Conservation (phyloP, 305 asterid genomes). For the Caryopteris hybrid region DNA sequence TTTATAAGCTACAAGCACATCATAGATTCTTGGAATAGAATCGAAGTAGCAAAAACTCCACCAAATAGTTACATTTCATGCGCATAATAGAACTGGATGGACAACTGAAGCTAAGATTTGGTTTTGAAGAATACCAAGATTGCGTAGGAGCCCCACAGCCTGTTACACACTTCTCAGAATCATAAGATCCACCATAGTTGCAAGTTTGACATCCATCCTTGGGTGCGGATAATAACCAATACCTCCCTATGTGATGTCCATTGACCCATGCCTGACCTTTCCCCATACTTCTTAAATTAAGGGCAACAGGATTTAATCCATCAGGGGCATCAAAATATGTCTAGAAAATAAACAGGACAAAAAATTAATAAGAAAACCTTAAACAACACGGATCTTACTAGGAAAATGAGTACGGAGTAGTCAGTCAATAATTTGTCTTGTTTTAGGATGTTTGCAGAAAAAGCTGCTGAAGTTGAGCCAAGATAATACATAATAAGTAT, state of each 20-base stretch:
- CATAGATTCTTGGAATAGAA: not conserved
- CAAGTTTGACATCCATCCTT: constrained; percentile 72
- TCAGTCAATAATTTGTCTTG: not conserved
- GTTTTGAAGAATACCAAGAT: constrained; percentile 52
- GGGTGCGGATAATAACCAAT: constrained; percentile 76
- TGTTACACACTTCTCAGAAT: constrained; percentile 66
- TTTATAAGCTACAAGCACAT: not conserved
- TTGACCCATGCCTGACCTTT: constrained; percentile 95
- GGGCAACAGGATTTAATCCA: constrained; percentile 72
- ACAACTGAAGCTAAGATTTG: not conserved
- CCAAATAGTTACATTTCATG: constrained; percentile 1
- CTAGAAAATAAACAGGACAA: constrained; percentile 31
- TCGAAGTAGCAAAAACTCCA: not conserved
- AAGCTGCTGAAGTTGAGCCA: not conserved
- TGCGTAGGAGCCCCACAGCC: constrained; percentile 87
- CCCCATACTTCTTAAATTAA: constrained; percentile 72
- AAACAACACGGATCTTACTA: not conserved
- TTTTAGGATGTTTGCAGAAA: not conserved
- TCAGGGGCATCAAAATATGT: constrained; percentile 63
- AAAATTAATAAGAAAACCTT: not conserved
- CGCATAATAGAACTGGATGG: not conserved
- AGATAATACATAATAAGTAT: not conserved
- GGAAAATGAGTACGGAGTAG: not conserved
- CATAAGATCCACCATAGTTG: constrained; percentile 78
- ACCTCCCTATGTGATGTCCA: constrained; percentile 88